Percentiles rank a stretch among this genome's conserved stretches.
Conservation (phyloP, 495 filamentous ascomycete species). For the Penicillium atrosanguineum region DNA sequence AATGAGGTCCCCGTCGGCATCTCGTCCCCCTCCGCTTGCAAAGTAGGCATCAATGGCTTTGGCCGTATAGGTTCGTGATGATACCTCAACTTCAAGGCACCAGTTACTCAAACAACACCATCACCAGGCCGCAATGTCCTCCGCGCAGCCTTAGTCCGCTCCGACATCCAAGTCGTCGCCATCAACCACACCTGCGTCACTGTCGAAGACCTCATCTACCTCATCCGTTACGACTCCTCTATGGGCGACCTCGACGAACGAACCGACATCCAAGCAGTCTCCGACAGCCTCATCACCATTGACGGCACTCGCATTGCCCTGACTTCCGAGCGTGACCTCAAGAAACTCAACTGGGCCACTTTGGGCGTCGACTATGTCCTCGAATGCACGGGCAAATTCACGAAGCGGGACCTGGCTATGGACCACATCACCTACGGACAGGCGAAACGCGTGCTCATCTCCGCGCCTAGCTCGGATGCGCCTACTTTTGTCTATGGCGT, state of each 20-base stretch:
- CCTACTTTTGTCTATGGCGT: constrained; percentile 38
- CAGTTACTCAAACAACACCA: neutral
- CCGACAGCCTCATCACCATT: constrained; percentile 28
- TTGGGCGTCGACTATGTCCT: constrained; percentile 35
- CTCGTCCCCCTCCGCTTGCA: constrained; percentile 16
- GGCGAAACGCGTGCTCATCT: constrained; percentile 37
- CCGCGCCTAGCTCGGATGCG: constrained; percentile 34
- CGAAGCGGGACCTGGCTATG: constrained; percentile 30
- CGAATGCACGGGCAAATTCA: constrained; percentile 39
- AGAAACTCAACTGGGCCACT: constrained; percentile 32
- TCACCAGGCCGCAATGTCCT: constrained; percentile 34
- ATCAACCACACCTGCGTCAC: constrained; percentile 38
- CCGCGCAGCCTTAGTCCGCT: constrained; percentile 30
- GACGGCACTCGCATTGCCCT: constrained; percentile 26
- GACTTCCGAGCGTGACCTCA: constrained; percentile 35
- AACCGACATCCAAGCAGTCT: constrained; percentile 26
- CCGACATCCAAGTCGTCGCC: constrained; percentile 31
- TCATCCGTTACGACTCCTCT: constrained; percentile 37
- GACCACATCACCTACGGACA: constrained; percentile 30
- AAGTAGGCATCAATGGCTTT: constrained; percentile 36
- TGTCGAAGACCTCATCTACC: constrained; percentile 36
- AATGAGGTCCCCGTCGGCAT: constrained; percentile 20
- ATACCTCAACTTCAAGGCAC: neutral
- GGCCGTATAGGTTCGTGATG: constrained; percentile 29
- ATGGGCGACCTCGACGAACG: constrained; percentile 30